phyloP scores from a whole-genome alignment of 1,284 basidiomycete genomes.

The Irpex sp. region DNA sequence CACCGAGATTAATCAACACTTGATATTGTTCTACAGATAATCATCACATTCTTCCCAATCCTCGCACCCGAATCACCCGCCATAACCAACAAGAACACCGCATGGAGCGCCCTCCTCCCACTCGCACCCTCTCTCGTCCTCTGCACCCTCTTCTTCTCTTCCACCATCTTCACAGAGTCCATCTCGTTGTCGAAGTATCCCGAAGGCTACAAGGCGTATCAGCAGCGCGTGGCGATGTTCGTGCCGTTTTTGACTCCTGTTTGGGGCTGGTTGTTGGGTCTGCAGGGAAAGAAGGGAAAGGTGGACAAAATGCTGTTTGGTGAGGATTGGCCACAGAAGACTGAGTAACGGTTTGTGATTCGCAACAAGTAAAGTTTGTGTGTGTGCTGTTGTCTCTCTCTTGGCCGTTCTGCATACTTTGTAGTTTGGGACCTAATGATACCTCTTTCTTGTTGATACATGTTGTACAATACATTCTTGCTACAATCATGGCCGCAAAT shows the following conservation, averaged over 20 bases:
- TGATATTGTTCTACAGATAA: conserved; percentile 39
- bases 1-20: not conserved
- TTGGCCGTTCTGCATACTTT: not conserved
- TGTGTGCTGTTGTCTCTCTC: too few relatives aligned
- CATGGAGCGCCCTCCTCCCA: conserved; percentile 35
- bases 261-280: conserved; percentile 33
- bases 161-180: conserved; percentile 77
- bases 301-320: conserved; percentile 44
- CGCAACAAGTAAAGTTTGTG: too few relatives aligned
- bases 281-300: conserved; percentile 31
- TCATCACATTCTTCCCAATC: conserved; percentile 67
- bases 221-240: conserved; percentile 83
- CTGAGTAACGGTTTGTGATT: not conserved
- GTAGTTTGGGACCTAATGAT: not conserved
- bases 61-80: conserved; percentile 42
- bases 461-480: not conserved
- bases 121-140: conserved; percentile 56
- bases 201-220: conserved; percentile 67
- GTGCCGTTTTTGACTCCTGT: conserved; percentile 50
- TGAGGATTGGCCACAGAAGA: conserved; percentile 10
- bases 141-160: conserved; percentile 67
- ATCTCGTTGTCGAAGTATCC: conserved; percentile 81
- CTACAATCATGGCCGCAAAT: not conserved
- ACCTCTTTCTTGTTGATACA: not conserved
- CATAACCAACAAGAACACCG: conserved; percentile 20